Evolutionary conservation across 768 basidiomycete species (phyloP), one percentile per base, ranked within the genome.

Genomic region (Kwoniella sp.): DNA sequence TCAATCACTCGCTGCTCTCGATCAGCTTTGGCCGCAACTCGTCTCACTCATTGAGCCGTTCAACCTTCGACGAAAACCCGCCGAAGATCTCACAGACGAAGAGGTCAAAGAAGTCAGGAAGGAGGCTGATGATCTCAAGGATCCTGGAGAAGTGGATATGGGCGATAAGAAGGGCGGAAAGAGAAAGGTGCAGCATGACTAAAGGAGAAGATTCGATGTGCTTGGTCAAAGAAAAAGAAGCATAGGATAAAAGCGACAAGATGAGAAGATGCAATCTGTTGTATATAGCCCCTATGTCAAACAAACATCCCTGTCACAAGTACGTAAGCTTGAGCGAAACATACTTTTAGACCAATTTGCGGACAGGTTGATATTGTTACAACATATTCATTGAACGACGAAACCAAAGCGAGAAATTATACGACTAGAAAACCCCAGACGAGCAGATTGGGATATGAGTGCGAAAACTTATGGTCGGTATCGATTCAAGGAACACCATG

Each of bases 21-120:
- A 78, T 70, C 71, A 80, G 79, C 71, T 80, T 25, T 80, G 79
- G 79, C 79, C 79, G 6, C 71, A 77, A 63, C 60, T 80, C 22
- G 65, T 71, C 58, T 70, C 60, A 36, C 65, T 80, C 36, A 69
- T 80, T 58, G 76, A 77, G 37, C 77, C 75, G 25, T 78, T 70
- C 60, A 71, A 73, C 4, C 65, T 79, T 17, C 60, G 64, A 21
- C 24, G 71, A 19, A 29, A 54, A 25, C 25, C 36, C 19, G 61
- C 47, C 15, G 49, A 63, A 47, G 70, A 55, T 30, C 33, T 58
- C 24, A 29, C 27, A 9, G 58, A 72, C 27, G 66, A 68, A 40
- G 67, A 74, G 29, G 69, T 72, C n/a, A 64, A 64, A 24, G 52
- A 58, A 13, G 72, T 77, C 15, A 58, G 78, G 30, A 51, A 54